Base-by-base conservation (phyloP, 2,329 filamentous ascomycete genomes). In the Rhinocladiella mackenziei region DNA sequence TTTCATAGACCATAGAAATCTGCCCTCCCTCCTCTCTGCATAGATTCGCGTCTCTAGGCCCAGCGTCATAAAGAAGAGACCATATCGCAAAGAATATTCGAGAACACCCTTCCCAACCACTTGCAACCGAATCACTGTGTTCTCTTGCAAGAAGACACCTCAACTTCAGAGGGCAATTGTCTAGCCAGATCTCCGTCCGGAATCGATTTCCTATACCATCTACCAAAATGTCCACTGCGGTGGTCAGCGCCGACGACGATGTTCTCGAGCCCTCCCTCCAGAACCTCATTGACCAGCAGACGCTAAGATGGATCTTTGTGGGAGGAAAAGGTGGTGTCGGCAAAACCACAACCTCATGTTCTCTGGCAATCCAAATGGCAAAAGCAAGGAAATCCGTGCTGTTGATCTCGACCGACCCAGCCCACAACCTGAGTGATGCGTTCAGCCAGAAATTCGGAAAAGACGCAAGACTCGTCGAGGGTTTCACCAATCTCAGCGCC, bases 391-490 rank as follows among this genome's bases (percentile, higher is more conserved):
- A 91, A 70, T 94, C 86, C 51, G 92, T 98, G 50, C 81, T 98
- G 46, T 84, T 98, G 65, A 98, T 98, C 72, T 96, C 89, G 28
- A 98, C 92, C 60, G 92, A 98, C 68, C 92, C 92, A 40, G 92
- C 92, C 39, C 92, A 98, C 77, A 98, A 98, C 71, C 77, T 98
- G 53, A 92, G 86, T 58, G 92, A 98, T 72, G 92, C 92, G 50
- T 98, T 98, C 70, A 88, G 87, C 57, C 91, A 98, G 70, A 98
- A 98, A 72, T 98, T 98, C 62, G 92, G 92, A 73, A 98, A 98
- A 75, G 92, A 98, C 69, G 92, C 92, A 41, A 82, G 89, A 53
- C 80, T 95, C 28, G 77, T 98, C 55, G 83, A 95, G 58, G 92
- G 92, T 57, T 96, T 94, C 62, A 80, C 83, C 23, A 96, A 96